Evolutionary conservation across 768 basidiomycete genomes (phyloP).

Genomic region (Pisolithus orientalis): DNA sequence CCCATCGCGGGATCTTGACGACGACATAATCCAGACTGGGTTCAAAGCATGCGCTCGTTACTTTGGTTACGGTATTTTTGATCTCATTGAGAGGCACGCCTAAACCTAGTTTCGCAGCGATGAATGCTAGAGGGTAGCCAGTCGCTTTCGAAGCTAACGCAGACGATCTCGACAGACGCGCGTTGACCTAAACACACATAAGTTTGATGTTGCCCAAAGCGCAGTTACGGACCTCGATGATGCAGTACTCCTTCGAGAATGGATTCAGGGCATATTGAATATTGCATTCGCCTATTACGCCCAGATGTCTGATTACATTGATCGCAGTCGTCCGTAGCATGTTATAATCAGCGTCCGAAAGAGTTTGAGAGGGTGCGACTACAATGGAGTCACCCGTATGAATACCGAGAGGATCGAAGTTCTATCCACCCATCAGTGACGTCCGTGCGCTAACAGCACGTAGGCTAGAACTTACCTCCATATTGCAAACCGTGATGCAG

Average conservation of each 20-base stretch:
- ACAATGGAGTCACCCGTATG: slow-evolving; percentile 99
- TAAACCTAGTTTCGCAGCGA: slow-evolving; percentile 96
- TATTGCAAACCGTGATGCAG: slow-evolving; percentile 99
- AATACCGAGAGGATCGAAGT: slow-evolving; percentile 98
- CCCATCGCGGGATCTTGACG: slow-evolving; percentile 99
- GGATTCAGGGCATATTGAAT: slow-evolving; percentile 99
- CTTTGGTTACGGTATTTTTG: slow-evolving; percentile 98
- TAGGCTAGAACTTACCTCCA: slow-evolving; percentile 72
- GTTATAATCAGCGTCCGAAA: slow-evolving; percentile 97
- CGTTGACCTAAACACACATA: slow-evolving; percentile 44
- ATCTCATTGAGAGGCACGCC: slow-evolving; percentile 96
- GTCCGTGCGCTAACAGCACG: not conserved
- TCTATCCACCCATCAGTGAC: slow-evolving; percentile 42
- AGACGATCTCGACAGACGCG: slow-evolving; percentile 52
- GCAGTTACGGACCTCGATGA: slow-evolving; percentile 97
- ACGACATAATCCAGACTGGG: slow-evolving; percentile 99
- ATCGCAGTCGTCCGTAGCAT: slow-evolving; percentile 97
- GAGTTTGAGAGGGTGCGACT: slow-evolving; percentile 95
- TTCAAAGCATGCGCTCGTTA: slow-evolving; percentile 98
- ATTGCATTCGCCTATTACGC: slow-evolving; percentile 92
- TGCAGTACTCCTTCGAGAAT: slow-evolving; percentile 87
- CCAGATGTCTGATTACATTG: slow-evolving; percentile 89
- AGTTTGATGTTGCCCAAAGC: slow-evolving; percentile 19
- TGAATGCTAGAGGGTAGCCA: slow-evolving; percentile 98
- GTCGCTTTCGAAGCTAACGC: slow-evolving; percentile 98